Percentiles rank a stretch among this genome's conserved stretches.
phyloP scores from a whole-genome alignment of 78 protist genomes.

The Emiliania huxleyi region DNA sequence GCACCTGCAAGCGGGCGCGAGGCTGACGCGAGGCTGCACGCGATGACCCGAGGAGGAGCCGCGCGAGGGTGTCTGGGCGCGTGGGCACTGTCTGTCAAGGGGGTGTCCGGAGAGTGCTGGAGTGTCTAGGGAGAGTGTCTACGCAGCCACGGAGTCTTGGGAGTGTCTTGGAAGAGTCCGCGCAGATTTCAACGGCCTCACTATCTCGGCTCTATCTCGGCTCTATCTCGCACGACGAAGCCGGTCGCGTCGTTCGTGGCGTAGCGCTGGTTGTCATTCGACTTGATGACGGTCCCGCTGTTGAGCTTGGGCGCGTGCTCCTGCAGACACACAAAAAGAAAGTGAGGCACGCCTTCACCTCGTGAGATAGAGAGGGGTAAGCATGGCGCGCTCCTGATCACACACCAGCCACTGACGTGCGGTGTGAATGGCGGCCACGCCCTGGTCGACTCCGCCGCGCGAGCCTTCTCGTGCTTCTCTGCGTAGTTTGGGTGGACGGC shows the following conservation, averaged over 20 bases:
- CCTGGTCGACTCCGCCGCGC: no score
- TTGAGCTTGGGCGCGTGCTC: conserved; percentile 81
- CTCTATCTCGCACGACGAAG: background rate
- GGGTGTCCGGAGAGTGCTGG: no score
- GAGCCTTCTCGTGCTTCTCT: conserved; percentile 79
- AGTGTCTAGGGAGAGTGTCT: no score
- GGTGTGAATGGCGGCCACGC: no score
- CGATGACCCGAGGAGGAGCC: background rate
- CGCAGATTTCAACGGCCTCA: no score
- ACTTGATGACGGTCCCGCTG: conserved; percentile 86
- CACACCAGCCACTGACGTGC: no score
- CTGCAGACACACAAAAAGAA: no score
- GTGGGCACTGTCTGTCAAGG: background rate
- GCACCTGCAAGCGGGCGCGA: background rate
- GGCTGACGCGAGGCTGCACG: background rate
- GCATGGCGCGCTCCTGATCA: no score
- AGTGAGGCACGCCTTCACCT: background rate
- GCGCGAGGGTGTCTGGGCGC: background rate
- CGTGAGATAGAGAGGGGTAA: background rate
- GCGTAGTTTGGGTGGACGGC: conserved; percentile 95
- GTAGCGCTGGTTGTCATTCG: conserved; percentile 76
- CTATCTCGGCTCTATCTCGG: no score
- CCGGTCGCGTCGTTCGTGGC: background rate
- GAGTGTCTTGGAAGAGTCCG: no score
- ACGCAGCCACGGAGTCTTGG: no score